Evolutionary conservation across 2,329 filamentous ascomycete species (phyloP), one percentile per base, ranked within the genome.

Genomic region (Exophiala oligosperma): DNA sequence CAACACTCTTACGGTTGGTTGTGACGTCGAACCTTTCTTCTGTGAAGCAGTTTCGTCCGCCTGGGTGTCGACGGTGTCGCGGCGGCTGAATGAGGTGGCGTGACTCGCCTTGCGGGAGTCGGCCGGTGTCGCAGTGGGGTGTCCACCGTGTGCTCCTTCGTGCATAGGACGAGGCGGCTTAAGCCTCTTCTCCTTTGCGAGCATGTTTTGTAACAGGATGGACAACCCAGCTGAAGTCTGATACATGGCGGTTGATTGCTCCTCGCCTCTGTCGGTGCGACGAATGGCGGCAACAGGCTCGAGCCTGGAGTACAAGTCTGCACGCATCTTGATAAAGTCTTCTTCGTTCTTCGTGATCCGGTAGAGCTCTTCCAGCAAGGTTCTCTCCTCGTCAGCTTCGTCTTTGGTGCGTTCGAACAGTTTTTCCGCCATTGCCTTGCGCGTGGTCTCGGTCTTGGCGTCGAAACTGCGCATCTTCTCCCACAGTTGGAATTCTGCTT

Each of bases 351-450:
- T 87, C 69, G 96, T 84, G 65, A 99, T 97, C 59, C 94, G 88
- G 69, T 95, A 92, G 55, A 99, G 84, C 71, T 99, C 94, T 58
- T 93, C 83, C 17, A 99, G 82, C 2, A 99, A 78, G 35, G 91
- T 88, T 67, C 95, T 90, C 75, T 99, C 94, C 72, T 99, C 94
- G 62, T 90, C 87, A 26, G 93, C 90, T 74, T 99, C 93, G 63
- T 96, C 91, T 62, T 87, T 87, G 7, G 88, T 89, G 41, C 94
- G 85, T 49, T 87, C 85, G 64, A 97, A 82, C 48, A 92, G 85
- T 50, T 88, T 86, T 63, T 89, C 84, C 2, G 92, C 93, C 68
- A 96, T 90, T 57, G 89, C 85, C 76, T 97, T 99, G 62, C 94
- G 86, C 53, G 85, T 80, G 24, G 81, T 82, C 74, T 99, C 94